phyloP scores from a whole-genome alignment of 148 eudicot genomes.

The Silene latifolia region DNA sequence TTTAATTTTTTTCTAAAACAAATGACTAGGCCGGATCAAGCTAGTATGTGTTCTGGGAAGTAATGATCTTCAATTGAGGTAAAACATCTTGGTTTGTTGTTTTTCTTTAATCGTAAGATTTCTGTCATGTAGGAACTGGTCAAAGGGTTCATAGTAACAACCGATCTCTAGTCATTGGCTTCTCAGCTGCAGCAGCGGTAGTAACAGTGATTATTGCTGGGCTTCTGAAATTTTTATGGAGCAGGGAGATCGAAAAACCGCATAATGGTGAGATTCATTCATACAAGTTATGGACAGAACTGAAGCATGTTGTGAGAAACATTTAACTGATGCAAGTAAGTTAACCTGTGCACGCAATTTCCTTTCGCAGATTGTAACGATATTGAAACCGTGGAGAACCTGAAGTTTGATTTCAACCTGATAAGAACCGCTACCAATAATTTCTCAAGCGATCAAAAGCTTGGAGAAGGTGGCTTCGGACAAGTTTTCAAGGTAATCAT shows the following conservation, averaged over 20 bases:
- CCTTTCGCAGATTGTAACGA: slow-evolving; percentile 25
- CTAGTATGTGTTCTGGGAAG: background rate
- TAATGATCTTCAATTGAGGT: background rate
- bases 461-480: slow-evolving; percentile 39
- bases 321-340: no score
- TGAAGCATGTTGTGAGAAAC: background rate
- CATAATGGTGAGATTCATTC: slow-evolving; percentile 10
- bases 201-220: background rate
- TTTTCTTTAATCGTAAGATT: no score
- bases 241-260: slow-evolving; percentile 3
- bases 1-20: no score
- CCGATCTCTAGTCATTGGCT: slow-evolving; percentile 7
- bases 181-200: slow-evolving; percentile 16
- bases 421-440: slow-evolving; percentile 28
- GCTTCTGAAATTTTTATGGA: slow-evolving; percentile 1
- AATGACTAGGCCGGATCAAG: no score
- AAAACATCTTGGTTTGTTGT: no score
- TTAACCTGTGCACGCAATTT: background rate
- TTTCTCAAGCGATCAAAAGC: slow-evolving; percentile 29
- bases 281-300: background rate
- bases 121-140: slow-evolving; percentile 3
- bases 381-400: slow-evolving; percentile 23
- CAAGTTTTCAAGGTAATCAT: slow-evolving; percentile 30
- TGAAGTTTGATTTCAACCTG: slow-evolving; percentile 24
- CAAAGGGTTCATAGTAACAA: background rate